These are phyloP conservation scores for Nidula microcarpa DNA, from an alignment of 768 basidiomycete genomes.

Conservation along the genomic window DNA sequence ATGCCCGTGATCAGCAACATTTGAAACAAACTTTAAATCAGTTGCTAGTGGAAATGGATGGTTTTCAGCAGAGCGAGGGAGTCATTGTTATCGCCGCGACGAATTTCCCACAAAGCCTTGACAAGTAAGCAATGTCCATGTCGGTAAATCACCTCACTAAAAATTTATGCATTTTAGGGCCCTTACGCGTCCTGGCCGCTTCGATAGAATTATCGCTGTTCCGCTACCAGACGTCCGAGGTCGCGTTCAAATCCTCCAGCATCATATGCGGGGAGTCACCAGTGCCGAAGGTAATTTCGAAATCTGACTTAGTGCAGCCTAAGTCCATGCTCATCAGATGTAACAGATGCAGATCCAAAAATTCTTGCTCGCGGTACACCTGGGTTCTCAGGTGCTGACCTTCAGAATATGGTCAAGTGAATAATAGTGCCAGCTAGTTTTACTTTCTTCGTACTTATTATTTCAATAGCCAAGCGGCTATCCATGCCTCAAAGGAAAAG, in stretches of 20 bases:
- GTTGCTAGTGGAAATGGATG: constrained; percentile 95
- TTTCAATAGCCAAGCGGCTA: constrained; percentile 72
- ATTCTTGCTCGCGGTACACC: constrained; percentile 91
- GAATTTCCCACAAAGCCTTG: constrained; percentile 93
- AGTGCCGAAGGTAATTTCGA: constrained; percentile 45
- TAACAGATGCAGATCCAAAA: constrained; percentile 74
- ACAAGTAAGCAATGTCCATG: constrained; percentile 48
- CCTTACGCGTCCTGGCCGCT: constrained; percentile 92
- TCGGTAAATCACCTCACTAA: background rate
- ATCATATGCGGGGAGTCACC: constrained; percentile 84
- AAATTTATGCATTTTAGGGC: constrained; percentile 48
- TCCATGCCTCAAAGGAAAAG: constrained; percentile 87
- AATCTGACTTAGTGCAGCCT: background rate
- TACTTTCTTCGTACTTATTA: constrained; percentile 4
- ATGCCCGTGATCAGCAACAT: constrained; percentile 79
- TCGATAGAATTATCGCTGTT: constrained; percentile 90
- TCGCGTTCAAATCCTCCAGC: constrained; percentile 87
- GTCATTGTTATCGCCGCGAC: constrained; percentile 97
- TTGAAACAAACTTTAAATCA: constrained; percentile 96
- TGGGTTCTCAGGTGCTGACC: constrained; percentile 95
- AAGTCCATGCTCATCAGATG: background rate
- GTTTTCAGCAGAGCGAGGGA: constrained; percentile 90
- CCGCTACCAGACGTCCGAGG: constrained; percentile 94
- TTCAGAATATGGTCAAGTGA: constrained; percentile 96
- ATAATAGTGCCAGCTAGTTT: constrained; percentile 18